A percentile compares a stretch with the other conserved stretches of the same genome.
Evolutionary conservation across 768 basidiomycete species (phyloP).

Genomic region (Mycena belliarum): DNA sequence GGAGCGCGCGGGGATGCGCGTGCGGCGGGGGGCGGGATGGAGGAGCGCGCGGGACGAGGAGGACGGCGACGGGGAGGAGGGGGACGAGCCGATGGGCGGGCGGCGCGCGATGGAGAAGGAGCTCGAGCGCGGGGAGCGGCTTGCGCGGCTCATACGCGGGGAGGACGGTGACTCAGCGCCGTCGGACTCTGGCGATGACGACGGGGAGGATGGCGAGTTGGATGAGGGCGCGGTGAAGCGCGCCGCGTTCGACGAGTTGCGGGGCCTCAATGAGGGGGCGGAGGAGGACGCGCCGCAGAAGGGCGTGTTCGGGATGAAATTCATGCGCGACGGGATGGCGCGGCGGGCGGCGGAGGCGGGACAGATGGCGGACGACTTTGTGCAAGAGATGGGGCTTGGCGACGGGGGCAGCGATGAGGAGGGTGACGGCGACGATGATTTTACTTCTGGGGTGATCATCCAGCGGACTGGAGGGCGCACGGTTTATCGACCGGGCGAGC

Average conservation of each 20-base stretch:
- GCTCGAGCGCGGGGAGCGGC: slow-evolving; percentile 77
- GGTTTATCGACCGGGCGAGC: slow-evolving; percentile 53
- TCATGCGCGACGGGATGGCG: slow-evolving; percentile 92
- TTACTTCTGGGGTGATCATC: slow-evolving; percentile 41
- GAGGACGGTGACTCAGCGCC: slow-evolving; percentile 29
- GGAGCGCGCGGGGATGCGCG: slow-evolving; percentile 87
- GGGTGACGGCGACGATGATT: slow-evolving; percentile 27
- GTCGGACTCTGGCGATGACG: slow-evolving; percentile 39
- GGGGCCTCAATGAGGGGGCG: slow-evolving; percentile 40
- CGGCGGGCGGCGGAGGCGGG: slow-evolving; percentile 60
- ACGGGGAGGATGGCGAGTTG: slow-evolving; percentile 53
- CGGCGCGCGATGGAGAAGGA: slow-evolving; percentile 78
- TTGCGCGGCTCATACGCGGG: slow-evolving; percentile 76
- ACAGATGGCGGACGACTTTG: slow-evolving; percentile 70
- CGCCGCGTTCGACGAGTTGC: slow-evolving; percentile 78
- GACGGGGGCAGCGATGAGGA: slow-evolving; percentile 28
- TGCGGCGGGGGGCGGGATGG: slow-evolving; percentile 90
- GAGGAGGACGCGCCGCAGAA: slow-evolving; percentile 50
- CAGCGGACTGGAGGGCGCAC: slow-evolving; percentile 70
- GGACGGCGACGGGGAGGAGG: slow-evolving; percentile 65
- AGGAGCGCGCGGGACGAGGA: slow-evolving; percentile 71
- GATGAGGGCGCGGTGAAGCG: slow-evolving; percentile 58
- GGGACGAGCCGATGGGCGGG: slow-evolving; percentile 54
- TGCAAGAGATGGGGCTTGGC: slow-evolving; percentile 60
- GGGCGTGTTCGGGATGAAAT: slow-evolving; percentile 93